Base-by-base conservation (phyloP, 2,329 filamentous ascomycete species). In the Colletotrichum chlorophyti region DNA sequence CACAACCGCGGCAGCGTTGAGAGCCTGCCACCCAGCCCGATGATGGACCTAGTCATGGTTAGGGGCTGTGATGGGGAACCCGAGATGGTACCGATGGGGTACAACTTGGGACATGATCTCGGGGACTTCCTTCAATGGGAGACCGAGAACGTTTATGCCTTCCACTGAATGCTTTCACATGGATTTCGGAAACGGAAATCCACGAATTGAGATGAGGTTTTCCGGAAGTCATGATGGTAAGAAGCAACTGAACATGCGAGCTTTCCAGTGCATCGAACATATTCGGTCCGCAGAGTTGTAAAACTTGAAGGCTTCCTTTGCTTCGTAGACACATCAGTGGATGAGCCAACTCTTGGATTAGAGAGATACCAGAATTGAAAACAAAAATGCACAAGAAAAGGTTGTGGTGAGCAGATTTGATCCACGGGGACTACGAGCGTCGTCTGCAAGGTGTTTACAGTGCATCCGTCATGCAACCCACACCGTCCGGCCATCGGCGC, bases 71-170 rank as follows among this genome's bases (percentile, higher is more conserved):
- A 62, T 24, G 65, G 66, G 31, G 60, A 68, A 23, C 61, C 72
- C 26, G 74, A 76, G 49, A 67, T 75, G 9, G 77, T 83, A 50
- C 81, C 83, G 0, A 86, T 87, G 84, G 83, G 83, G 0, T 86
- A 81, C 65, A 87, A 87, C 62, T 73, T 87, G 3, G 78, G 79
- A 10, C 81, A 85, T 60, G 84, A 87, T 65, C 66, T 87, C 34
- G 81, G 81, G 2, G 83, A 86, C 60, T 87, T 84, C 63, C 65
- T 87, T 43, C 76, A 72, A 52, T 87, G 83, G 83, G 83, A 85
- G 68, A 72, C 79, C 4, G 78, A 84, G 63, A 74, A 83, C 52
- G 77, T 79, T 2, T 79, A 75, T 53, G 71, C 70, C n/a, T n/a
- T n/a, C n/a, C n/a, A n/a, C n/a, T n/a, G n/a, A n/a, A 14, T 32